Base-by-base conservation (phyloP, 2,329 filamentous ascomycete genomes). In the Paraconiothyrium brasiliense region DNA sequence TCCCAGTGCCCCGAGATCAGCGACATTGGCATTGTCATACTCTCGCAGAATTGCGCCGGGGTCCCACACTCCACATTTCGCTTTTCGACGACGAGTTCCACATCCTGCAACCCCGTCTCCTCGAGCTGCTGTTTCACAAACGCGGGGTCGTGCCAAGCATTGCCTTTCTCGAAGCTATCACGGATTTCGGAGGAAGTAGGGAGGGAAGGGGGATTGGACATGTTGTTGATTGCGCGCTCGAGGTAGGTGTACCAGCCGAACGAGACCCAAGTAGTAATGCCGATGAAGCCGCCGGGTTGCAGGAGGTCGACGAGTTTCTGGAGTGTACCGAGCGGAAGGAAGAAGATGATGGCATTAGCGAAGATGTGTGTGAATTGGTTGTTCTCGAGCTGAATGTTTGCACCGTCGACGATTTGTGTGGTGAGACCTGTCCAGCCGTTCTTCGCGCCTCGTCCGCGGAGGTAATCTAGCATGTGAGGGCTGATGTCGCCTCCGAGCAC, bases 401-500 rank as follows among this genome's bases (percentile, higher is more conserved):
- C 55, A 0, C 67, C 71, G 58, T 73, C 70, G 7, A 74, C 58
- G 16, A 65, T 44, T 30, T 48, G 27, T 0, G 67, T 69, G 32
- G 61, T 43, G 20, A 76, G 34, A 0, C 59, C 60, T 7, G 1
- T 56, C 72, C 72, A 76, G 0, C 68, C 71, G 16, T 69, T 60
- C 27, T 55, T 43, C 47, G 66, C 59, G 1, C 41, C 69, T 7
- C 71, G 47, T 5, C 46, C 34, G 3, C 54, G 57, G 4, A 73
- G 37, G 35, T 68, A 72, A 8, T 49, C 51, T 39, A 76, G 48
- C 71, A 74, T 75, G 0, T 52, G 34, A 6, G 58, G 24, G 44
- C 66, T 71, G 9, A 71, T 59, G 54, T 76, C 73, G n/a, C 59
- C 66, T 8, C 67, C 69, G 2, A 73, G 61, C 0, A 76, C 58